These are phyloP conservation scores for Xylariaceae sp. DNA, from an alignment of 2,329 filamentous ascomycete genomes.

Conservation along the genomic window DNA sequence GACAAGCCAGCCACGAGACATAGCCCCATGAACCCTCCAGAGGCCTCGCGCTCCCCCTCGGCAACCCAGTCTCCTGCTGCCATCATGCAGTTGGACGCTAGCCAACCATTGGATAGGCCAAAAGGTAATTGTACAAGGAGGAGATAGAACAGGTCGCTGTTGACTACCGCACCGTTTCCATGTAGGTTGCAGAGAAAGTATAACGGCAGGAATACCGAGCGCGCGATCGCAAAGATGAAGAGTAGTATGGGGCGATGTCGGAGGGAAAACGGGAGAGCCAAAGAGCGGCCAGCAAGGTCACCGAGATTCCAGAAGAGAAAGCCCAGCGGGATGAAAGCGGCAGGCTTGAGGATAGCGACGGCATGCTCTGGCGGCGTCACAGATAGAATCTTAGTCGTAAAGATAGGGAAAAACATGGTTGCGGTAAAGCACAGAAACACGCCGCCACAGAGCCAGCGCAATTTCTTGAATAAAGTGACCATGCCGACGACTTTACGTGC, in stretches of 20 bases:
- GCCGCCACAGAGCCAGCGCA: constrained; percentile 72
- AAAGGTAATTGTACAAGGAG: constrained; percentile 78
- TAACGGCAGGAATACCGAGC: constrained; percentile 72
- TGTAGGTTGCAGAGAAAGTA: constrained; percentile 88
- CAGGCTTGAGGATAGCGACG: constrained; percentile 61
- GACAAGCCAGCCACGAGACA: constrained; percentile 82
- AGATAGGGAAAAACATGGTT: constrained; percentile 95
- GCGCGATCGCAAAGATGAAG: constrained; percentile 62
- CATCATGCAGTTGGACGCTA: constrained; percentile 90
- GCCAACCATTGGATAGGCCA: constrained; percentile 80
- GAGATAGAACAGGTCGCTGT: constrained; percentile 86
- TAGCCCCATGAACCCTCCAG: constrained; percentile 90
- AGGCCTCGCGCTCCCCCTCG: constrained; percentile 77
- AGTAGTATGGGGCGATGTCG: constrained; percentile 61
- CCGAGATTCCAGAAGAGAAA: constrained; percentile 94
- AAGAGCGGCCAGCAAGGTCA: constrained; percentile 72
- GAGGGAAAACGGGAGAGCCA: constrained; percentile 52
- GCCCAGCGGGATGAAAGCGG: constrained; percentile 81
- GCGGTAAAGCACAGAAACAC: constrained; percentile 77
- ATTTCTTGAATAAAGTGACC: constrained; percentile 65
- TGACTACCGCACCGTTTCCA: constrained; percentile 67
- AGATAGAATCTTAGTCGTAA: constrained; percentile 66
- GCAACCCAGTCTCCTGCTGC: constrained; percentile 77
- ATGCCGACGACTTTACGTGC: constrained; percentile 52
- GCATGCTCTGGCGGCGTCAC: constrained; percentile 39